phyloP scores from a whole-genome alignment of 2,329 filamentous ascomycete genomes.

The Lojkania enalia region DNA sequence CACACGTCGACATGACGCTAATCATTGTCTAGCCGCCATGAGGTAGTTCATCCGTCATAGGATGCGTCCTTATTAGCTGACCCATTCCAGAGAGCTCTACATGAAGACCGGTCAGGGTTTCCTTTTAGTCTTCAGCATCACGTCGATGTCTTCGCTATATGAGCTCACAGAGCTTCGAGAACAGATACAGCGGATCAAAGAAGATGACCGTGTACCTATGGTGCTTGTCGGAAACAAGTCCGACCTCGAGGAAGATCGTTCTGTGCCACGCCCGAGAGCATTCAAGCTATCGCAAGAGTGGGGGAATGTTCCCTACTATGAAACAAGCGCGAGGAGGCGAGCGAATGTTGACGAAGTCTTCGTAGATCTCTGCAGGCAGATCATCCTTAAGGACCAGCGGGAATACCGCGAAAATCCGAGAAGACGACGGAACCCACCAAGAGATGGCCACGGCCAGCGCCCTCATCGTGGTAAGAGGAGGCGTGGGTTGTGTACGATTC shows the following conservation, averaged over 20 bases:
- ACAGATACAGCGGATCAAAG: constrained; percentile 89
- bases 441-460: constrained; percentile 1
- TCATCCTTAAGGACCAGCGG: constrained; percentile 72
- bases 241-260: constrained; percentile 83
- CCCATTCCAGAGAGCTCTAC: constrained; percentile 49
- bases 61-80: constrained; percentile 17
- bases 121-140: constrained; percentile 89
- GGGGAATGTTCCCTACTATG: constrained; percentile 87
- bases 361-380: constrained; percentile 79
- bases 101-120: constrained; percentile 95
- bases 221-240: constrained; percentile 93
- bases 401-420: constrained; percentile 15
- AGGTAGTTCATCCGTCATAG: constrained; percentile 27
- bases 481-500: constrained; percentile 25
- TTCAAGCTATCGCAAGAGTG: constrained; percentile 85
- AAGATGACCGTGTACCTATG: constrained; percentile 81
- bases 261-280: constrained; percentile 75
- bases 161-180: constrained; percentile 82
- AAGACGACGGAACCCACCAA: neutral
- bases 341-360: constrained; percentile 93
- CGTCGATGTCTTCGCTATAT: constrained; percentile 77
- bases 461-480: constrained; percentile 3
- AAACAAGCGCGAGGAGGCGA: constrained; percentile 79
- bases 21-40: constrained; percentile 35
- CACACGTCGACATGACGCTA: constrained; percentile 14